These are phyloP conservation scores for Pseudogymnoascus sp. DNA, from an alignment of 2,329 filamentous ascomycete genomes.

Conservation along the genomic window DNA sequence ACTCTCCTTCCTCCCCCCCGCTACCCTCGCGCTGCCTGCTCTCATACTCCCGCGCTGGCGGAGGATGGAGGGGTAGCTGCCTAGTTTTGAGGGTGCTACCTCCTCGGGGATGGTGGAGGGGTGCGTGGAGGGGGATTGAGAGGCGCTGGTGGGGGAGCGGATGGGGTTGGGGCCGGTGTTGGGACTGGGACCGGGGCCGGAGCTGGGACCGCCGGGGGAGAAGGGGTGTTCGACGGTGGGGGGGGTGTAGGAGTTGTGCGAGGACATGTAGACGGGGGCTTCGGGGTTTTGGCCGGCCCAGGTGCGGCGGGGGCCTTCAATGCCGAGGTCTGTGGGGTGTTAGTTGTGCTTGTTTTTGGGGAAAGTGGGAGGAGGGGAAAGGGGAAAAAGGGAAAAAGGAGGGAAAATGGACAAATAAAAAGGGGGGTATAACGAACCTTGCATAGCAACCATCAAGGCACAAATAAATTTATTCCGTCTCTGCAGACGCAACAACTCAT, in stretches of 20 bases:
- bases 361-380: neutral
- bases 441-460: constrained; percentile 77
- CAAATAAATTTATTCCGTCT: constrained; percentile 92
- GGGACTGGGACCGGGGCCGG: neutral
- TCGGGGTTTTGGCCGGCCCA: constrained; percentile 24
- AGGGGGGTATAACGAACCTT: constrained; percentile 8
- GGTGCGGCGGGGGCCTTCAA: constrained; percentile 28
- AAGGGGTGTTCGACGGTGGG: neutral
- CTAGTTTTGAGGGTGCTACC: constrained; percentile 17
- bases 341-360: neutral
- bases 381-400: neutral
- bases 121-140: constrained; percentile 21
- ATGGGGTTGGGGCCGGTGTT: neutral
- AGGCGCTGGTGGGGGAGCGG: neutral
- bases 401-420: neutral
- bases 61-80: constrained; percentile 41
- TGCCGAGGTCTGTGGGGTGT: constrained; percentile 20
- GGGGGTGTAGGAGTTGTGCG: neutral
- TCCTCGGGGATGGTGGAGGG: neutral
- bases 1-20: constrained; percentile 38
- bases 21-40: constrained; percentile 35
- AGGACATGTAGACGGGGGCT: constrained; percentile 16
- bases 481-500: constrained; percentile 80
- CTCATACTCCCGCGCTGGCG: constrained; percentile 36
- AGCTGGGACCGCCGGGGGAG: constrained; percentile 9